Base-by-base conservation (phyloP, 106 monocot species). In the Allium fistulosum region DNA sequence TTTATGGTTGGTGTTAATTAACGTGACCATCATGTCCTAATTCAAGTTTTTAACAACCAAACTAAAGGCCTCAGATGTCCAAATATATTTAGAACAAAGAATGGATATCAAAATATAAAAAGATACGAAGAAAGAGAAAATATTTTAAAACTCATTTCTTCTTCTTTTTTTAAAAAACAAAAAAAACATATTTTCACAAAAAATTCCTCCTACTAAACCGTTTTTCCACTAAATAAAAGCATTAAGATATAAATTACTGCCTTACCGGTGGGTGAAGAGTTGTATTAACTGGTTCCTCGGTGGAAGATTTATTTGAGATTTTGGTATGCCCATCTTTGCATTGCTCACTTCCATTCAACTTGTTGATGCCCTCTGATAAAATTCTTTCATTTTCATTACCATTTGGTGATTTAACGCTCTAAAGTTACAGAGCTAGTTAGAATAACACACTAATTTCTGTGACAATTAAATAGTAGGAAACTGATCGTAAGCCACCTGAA, bases 401-500 rank as follows among this genome's bases (percentile, higher is more conserved):
- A 49, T 72, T 80, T 11, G 66, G 28, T 51, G 67, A 66, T 70
- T 87, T 91, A 37, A 60, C 75, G 47, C 77, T 81, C 91, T 90
- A 71, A 65, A 46, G 59, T 17, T 11, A 75, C 56, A 60, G 48
- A 48, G 61, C 7, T 22, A 22, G 22, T 22, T 22, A 22, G 22
- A 22, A 22, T 51, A 60, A 16, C 26, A 51, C 13, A 55, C 8
- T 9, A 75, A 52, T 62, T 58, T 48, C 59, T 49, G 12, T 7
- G 14, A 70, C 17, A 46, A 58, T 18, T 9, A 26, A 51, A 26
- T 28, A 46, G 65, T 49, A 26, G 12, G 18, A 18, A 7, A 11
- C 1, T 10, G 10, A 59, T 58, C 12, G 26, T 26, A 74, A 49
- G 58, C 59, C 37, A 92, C 96, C 92, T 99, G 97, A 58, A 99